Evolutionary conservation across 257 asterid genomes (phyloP).

Genomic region (Solanum verrucosum): DNA sequence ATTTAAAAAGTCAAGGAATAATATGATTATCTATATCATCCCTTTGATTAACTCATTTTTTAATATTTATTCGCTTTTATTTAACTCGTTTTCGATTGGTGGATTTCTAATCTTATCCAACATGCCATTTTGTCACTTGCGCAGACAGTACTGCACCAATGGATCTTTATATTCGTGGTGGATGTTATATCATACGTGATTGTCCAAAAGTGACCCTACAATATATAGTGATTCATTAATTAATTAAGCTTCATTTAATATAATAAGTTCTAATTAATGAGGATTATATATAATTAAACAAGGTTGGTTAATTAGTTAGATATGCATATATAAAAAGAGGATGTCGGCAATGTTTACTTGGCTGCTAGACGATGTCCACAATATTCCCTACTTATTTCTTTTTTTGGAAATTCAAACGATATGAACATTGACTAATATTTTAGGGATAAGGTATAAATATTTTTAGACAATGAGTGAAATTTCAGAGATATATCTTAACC

Average conservation of each 20-base stretch:
- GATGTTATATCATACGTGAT: background rate
- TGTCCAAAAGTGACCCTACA: background rate
- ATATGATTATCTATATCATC: background rate
- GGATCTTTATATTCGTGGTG: background rate
- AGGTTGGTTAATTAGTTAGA: background rate
- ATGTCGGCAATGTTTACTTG: background rate
- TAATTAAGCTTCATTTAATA: background rate
- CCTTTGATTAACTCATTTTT: too few relatives aligned
- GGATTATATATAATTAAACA: too few relatives aligned
- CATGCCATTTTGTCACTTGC: background rate
- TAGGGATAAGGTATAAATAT: background rate
- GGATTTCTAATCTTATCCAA: fast-evolving
- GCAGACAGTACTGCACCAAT: background rate
- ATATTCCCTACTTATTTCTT: too few relatives aligned
- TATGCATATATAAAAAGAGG: background rate
- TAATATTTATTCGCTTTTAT: too few relatives aligned
- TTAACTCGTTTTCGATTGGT: background rate
- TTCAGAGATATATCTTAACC: fast-evolving
- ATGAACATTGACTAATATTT: too few relatives aligned
- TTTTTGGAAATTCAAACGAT: background rate
- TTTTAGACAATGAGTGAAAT: too few relatives aligned
- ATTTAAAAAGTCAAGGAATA: background rate
- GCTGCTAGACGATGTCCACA: background rate
- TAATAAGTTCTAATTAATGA: background rate
- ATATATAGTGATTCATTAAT: too few relatives aligned